Evolutionary conservation across 1,284 basidiomycete species (phyloP).

Genomic region (Moniliella sp.): DNA sequence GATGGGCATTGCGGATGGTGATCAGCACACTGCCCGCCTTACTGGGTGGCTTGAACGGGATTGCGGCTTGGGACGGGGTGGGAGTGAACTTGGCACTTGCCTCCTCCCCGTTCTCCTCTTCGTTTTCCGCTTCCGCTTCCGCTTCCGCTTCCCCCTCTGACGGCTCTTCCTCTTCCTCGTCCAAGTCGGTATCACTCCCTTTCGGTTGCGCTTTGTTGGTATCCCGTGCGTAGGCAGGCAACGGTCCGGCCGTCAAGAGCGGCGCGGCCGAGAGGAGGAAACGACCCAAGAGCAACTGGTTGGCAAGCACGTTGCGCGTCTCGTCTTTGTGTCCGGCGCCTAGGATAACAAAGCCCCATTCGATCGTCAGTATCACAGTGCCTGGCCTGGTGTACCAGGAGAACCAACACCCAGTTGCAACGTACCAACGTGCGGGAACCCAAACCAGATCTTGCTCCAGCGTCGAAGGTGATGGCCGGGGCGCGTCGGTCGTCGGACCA

Average conservation of each 20-base stretch:
- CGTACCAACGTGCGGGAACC: conserved; percentile 83
- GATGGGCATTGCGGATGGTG: conserved; percentile 62
- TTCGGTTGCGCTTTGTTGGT: background rate
- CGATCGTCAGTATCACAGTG: background rate
- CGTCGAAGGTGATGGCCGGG: conserved; percentile 33
- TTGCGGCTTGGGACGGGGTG: too few relatives aligned
- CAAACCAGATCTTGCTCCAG: conserved; percentile 72
- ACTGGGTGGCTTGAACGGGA: conserved; percentile 18
- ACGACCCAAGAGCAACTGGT: conserved; percentile 65
- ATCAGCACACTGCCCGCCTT: conserved; percentile 49
- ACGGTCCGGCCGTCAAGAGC: conserved; percentile 39
- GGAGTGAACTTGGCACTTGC: conserved; percentile 30
- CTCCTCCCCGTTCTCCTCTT: conserved; percentile 26
- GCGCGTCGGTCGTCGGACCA: too few relatives aligned
- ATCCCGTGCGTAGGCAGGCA: conserved; percentile 8
- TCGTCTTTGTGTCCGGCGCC: conserved; percentile 83
- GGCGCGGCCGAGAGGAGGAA: conserved; percentile 56
- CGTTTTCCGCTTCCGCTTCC: conserved; percentile 11
- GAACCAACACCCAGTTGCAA: conserved; percentile 4
- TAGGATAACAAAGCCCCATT: conserved; percentile 23
- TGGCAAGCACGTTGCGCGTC: conserved; percentile 72
- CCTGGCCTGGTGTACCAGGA: background rate
- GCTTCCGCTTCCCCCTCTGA: conserved; percentile 2
- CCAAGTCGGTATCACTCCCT: conserved; percentile 3
- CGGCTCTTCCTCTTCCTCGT: conserved; percentile 7